Evolutionary conservation across 2,329 filamentous ascomycete species (phyloP), one percentile per base, ranked within the genome.

Genomic region (Verticillium nonalfalfae): DNA sequence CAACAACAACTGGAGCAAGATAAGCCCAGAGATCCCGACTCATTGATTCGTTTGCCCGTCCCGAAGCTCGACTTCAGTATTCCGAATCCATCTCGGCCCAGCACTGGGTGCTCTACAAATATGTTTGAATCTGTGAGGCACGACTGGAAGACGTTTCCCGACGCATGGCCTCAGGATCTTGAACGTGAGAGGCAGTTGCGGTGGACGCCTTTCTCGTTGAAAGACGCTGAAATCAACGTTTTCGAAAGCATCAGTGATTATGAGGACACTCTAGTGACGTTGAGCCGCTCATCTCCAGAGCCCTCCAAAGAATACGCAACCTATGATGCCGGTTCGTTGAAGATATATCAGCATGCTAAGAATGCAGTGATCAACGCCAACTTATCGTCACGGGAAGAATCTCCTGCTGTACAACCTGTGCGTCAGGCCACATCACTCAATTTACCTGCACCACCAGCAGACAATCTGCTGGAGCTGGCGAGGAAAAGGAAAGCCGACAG

Each of bases 1-100:
- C 60, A 63, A 21, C 59, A n/a, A 6, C 57, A 61, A 15, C 52
- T 68, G 6, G 69, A 71, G 39, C 68, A 72, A 60, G 75, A 77
- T 50, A 64, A 65, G 13, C 56, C 74, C 26, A 31, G 4, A 31
- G 1, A 63, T 72, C 26, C 61, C 66, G 67, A 72, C 15, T 66
- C 69, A 4, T 61, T 68, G 1, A 62, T 71, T 5, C 67, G 73
- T 33, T 52, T 76, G 21, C 62, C 66, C 2, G 66, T 73, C 50
- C 73, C 73, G 6, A 39, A 60, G 7, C 56, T 74, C 31, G 63
- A 70, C 35, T 74, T 73, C 45, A 62, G 63, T 1, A 65, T 66
- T 26, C 61, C 68, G 14, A 54, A 60, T 5, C 65, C 68, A 1
- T 62, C 64, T 39, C 75, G 73, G 73, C 31, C 26, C 1, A 35